Evolutionary conservation across 805 yeast species (phyloP), one percentile per base, ranked within the genome.

Genomic region (Cyberlindnera petersonii): DNA sequence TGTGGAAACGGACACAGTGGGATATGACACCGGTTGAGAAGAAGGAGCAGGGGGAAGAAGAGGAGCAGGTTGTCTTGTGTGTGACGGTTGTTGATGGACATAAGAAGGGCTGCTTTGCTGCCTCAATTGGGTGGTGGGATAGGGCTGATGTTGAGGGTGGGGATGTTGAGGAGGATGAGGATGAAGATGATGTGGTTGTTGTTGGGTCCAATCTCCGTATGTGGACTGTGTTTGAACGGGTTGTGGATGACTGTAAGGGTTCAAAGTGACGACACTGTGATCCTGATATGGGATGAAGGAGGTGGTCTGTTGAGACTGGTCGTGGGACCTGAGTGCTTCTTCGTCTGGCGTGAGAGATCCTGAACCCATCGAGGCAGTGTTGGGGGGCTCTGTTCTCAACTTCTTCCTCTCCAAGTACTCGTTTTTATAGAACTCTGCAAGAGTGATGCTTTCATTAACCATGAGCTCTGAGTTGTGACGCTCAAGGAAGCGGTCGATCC

Each of bases 401-500:
- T 48, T 53, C 35, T 52, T 55, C 23, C 55, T 47, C 34, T 53
- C 56, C 23, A 55, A 21, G 24, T 46, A 53, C 27, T 55, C 60
- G 9, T 53, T 48, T 43, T 51, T 55, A 31, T 55, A 55, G 35
- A 49, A 55, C 41, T 55, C 60, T 13, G 51, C 45, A 18, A 55
- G 30, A 4, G 58, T 48, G 3, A 51, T 43, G 8, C 44, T 38
- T 8, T 39, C 35, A 30, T 46, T 44, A 10, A 55, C 44, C 53
- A 51, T 53, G 24, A 55, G 33, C 31, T 48, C 45, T 27, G 53
- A 46, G 41, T 52, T 54, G 35, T 55, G 60, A 32, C 60, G 51
- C 26, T 55, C 60, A 13, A 55, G 29, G 31, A 55, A 55, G 18
- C 60, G 36, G 26, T 55, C 60, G 26, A 55, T 51, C 60, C 60